phyloP scores from a whole-genome alignment of 495 filamentous ascomycete species.

The Penicillium bialowiezense region DNA sequence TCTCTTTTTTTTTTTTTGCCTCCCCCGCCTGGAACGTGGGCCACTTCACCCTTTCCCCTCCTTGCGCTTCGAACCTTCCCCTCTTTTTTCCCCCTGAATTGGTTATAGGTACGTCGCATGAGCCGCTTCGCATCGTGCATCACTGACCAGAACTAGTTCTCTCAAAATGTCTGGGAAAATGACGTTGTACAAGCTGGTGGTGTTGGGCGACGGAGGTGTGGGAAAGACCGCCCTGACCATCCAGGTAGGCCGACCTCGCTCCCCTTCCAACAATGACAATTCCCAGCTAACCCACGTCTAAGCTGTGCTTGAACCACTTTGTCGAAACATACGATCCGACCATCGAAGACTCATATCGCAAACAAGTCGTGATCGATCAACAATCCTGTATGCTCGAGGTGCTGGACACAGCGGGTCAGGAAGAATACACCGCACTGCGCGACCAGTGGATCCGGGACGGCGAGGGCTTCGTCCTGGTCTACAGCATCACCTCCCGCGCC shows the following conservation, averaged over 20 bases:
- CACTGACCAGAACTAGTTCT: conserved; percentile 1
- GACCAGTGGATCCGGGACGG: conserved; percentile 99
- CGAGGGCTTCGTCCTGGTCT: conserved; percentile 95
- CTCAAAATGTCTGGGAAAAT: conserved; percentile 72
- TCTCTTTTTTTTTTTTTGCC: conserved; percentile 4
- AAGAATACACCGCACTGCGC: conserved; percentile 95
- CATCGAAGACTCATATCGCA: conserved; percentile 95
- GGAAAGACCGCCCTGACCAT: conserved; percentile 98
- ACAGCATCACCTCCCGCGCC: conserved; percentile 94
- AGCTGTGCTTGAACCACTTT: conserved; percentile 78
- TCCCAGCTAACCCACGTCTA: no score
- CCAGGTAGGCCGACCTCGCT: conserved; percentile 79
- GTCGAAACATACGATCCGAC: conserved; percentile 94
- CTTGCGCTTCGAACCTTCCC: conserved; percentile 2
- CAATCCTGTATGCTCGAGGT: conserved; percentile 99
- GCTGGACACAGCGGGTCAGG: conserved; percentile 96
- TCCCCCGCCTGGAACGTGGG: conserved; percentile 12
- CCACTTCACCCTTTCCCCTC: conserved; percentile 5
- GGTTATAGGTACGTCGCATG: not conserved
- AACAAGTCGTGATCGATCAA: conserved; percentile 96
- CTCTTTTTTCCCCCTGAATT: conserved; percentile 8
- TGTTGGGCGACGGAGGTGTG: conserved; percentile 89
- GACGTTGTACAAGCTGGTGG: conserved; percentile 98
- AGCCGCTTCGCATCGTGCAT: no score
- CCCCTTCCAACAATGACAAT: no score